Evolutionary conservation across 2,329 filamentous ascomycete species (phyloP).

Genomic region (Clarireedia homoeocarpa): DNA sequence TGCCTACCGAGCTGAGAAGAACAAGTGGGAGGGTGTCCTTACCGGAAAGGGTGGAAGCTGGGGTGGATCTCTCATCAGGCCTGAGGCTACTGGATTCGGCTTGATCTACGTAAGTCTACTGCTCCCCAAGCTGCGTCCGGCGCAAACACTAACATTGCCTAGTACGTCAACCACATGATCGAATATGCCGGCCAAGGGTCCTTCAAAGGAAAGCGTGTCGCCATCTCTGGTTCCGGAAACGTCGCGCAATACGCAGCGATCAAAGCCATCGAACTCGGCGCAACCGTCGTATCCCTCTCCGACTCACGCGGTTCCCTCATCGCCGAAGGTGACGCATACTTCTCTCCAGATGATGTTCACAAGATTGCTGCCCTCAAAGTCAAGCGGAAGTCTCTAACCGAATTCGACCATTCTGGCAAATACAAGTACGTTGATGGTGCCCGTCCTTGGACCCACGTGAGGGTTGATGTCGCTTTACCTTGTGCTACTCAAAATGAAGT

Average conservation of each 20-base stretch:
- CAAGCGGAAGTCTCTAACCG: constrained; percentile 72
- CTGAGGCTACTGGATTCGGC: constrained; percentile 94
- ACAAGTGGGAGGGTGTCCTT: constrained; percentile 91
- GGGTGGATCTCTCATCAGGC: constrained; percentile 90
- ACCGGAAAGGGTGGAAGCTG: constrained; percentile 91
- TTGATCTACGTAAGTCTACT: constrained; percentile 65
- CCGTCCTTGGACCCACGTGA: constrained; percentile 85
- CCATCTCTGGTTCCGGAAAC: constrained; percentile 95
- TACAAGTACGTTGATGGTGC: constrained; percentile 84
- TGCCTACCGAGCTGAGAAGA: constrained; percentile 79
- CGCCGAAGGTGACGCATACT: constrained; percentile 59
- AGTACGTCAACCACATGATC: constrained; percentile 92
- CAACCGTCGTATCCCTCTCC: constrained; percentile 83
- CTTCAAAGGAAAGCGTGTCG: constrained; percentile 86
- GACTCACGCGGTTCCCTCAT: constrained; percentile 84
- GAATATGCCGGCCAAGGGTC: constrained; percentile 78
- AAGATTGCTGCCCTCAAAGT: constrained; percentile 82
- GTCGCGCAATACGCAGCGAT: constrained; percentile 96
- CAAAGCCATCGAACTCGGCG: constrained; percentile 93
- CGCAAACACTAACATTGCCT: background rate
- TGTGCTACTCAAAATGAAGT: constrained; percentile 98
- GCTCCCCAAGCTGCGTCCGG: background rate
- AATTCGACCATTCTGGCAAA: constrained; percentile 55
- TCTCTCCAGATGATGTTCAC: constrained; percentile 73
- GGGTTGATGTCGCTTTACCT: constrained; percentile 86